A percentile compares a stretch with the other conserved stretches of the same genome.
These are phyloP conservation scores for Penicillium corylophilum DNA, from an alignment of 2,329 filamentous ascomycete genomes.

Conservation along the genomic window DNA sequence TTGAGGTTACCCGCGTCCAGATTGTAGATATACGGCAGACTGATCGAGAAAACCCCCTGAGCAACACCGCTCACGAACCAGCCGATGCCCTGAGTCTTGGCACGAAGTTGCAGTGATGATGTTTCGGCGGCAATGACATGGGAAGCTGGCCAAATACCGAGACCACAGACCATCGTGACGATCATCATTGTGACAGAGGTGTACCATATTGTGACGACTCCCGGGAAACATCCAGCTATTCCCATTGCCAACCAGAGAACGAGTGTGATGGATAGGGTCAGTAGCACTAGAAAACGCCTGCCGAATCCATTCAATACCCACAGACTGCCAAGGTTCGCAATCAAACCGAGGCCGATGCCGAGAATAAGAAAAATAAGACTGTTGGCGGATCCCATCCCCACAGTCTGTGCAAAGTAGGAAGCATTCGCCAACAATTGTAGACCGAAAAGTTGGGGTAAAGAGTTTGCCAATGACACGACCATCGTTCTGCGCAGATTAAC, in stretches of 20 bases:
- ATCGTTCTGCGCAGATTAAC: slow-evolving; percentile 21
- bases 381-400: slow-evolving; percentile 25
- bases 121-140: slow-evolving; percentile 34
- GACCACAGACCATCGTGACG: slow-evolving; percentile 41
- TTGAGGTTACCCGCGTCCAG: slow-evolving; percentile 14
- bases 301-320: slow-evolving; percentile 46
- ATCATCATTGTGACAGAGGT: slow-evolving; percentile 43
- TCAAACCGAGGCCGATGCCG: slow-evolving; percentile 45
- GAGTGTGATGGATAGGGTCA: slow-evolving; percentile 31
- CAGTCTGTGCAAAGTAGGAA: slow-evolving; percentile 36
- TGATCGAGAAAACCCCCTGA: slow-evolving; percentile 44
- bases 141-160: slow-evolving; percentile 33
- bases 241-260: slow-evolving; percentile 47
- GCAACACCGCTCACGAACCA: slow-evolving; percentile 43
- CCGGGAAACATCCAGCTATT: slow-evolving; percentile 44
- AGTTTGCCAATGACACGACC: slow-evolving; percentile 37
- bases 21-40: slow-evolving; percentile 51
- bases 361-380: slow-evolving; percentile 46
- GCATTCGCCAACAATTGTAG: slow-evolving; percentile 43
- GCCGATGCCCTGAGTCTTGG: slow-evolving; percentile 35
- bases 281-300: slow-evolving; percentile 40
- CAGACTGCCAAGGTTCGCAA: slow-evolving; percentile 44
- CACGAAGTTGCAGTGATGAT: slow-evolving; percentile 32
- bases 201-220: slow-evolving; percentile 40
- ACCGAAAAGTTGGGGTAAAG: slow-evolving; percentile 46